Evolutionary conservation across 169 alveolate species (phyloP), one percentile per base, ranked within the genome.

Genomic region (Ichthyophthirius multifiliis): DNA sequence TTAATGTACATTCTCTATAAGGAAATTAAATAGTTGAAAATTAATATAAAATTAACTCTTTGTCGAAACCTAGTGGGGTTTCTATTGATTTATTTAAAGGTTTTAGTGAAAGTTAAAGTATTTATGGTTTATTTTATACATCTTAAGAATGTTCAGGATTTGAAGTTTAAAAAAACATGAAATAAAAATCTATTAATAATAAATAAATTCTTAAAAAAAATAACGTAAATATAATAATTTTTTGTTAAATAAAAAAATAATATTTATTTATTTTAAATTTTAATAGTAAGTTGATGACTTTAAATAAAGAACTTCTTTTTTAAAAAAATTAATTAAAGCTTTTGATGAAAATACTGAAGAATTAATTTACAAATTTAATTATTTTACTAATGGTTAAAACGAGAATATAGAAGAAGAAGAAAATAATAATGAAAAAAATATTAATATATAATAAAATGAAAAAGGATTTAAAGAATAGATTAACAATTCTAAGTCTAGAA

Each of bases 301-400:
- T n/a, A 55, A 55, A 55, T 34, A 13, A 10, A 55, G 71, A 55
- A 39, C 43, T 5, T 34, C 43, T 5, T 55, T 27, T 55, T 27
- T 55, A 23, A 55, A 55, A 18, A 55, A 55, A 55, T 27, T 55
- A 39, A 34, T 55, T 55, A 55, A 55, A 55, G 31, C 31, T 34
- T 55, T 55, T 55, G 71, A 55, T 55, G 71, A 55, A 27, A 55
- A 55, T 23, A 55, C 71, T 18, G 71, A 55, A 55, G 71, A 55
- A 4, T 55, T 55, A 27, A 55, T 55, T 1, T 27, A 55, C 15
- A 55, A 55, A 55, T 20, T 55, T 4, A 55, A 39, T 55, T 27
- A 39, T n/a, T 55, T 55, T 10, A 55, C 23, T 27, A 39, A 55
- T 55, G 71, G 71, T 27, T 27, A 27, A 39, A 55, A 55, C 13